Percentiles rank a stretch among this genome's conserved stretches.
These are phyloP conservation scores for Aspergillus wentii DNA, from an alignment of 495 filamentous ascomycete genomes.

Conservation along the genomic window DNA sequence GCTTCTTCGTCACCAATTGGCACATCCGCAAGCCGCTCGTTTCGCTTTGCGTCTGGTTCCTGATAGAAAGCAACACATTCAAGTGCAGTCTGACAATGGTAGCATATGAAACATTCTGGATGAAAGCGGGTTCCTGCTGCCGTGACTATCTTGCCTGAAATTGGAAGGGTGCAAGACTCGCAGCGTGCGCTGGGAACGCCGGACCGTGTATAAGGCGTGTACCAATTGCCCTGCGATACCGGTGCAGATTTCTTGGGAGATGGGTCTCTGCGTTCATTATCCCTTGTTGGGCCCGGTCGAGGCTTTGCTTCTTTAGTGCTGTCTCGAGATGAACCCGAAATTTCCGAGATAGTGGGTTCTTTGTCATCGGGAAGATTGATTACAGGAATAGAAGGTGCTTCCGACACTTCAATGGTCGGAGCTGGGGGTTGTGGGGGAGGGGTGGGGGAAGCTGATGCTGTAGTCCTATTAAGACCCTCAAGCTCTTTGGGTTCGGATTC, in stretches of 20 bases:
- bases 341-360: slow-evolving; percentile 37
- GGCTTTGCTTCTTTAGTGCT: slow-evolving; percentile 14
- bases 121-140: slow-evolving; percentile 82
- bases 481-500: slow-evolving; percentile 17
- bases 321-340: slow-evolving; percentile 9
- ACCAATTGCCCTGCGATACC: slow-evolving; percentile 27
- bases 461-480: slow-evolving; percentile 8
- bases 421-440: slow-evolving; percentile 31
- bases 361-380: slow-evolving; percentile 57
- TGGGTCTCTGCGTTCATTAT: slow-evolving; percentile 8
- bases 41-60: slow-evolving; percentile 69
- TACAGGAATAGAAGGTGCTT: slow-evolving; percentile 51
- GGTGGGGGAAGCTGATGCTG: slow-evolving; percentile 19
- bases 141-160: slow-evolving; percentile 85
- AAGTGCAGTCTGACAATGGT: slow-evolving; percentile 78
- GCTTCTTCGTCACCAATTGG: slow-evolving; percentile 55
- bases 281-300: slow-evolving; percentile 16
- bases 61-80: slow-evolving; percentile 96
- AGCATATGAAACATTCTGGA: slow-evolving; percentile 87
- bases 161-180: slow-evolving; percentile 74
- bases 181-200: slow-evolving; percentile 68
- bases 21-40: slow-evolving; percentile 58
- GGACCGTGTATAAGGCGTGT: slow-evolving; percentile 47
- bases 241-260: slow-evolving; percentile 16
- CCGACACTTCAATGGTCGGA: slow-evolving; percentile 52